phyloP scores from a whole-genome alignment of 768 basidiomycete genomes.

The Mycena latifolia region DNA sequence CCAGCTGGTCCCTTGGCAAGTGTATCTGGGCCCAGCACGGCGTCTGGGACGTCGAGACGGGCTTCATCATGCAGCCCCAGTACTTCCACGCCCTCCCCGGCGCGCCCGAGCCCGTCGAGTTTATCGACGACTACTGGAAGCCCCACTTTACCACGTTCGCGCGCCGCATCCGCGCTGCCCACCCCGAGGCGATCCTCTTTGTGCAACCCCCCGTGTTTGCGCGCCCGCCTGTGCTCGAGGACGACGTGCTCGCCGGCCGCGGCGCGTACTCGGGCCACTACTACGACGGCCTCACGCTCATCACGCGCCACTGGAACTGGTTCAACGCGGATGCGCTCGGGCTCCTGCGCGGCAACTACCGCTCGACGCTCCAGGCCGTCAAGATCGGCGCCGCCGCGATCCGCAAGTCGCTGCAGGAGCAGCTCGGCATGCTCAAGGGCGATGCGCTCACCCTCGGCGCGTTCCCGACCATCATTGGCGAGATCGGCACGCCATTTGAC shows the following conservation, averaged over 20 bases:
- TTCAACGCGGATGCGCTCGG: conserved; percentile 97
- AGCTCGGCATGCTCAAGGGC: conserved; percentile 81
- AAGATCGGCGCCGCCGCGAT: conserved; percentile 89
- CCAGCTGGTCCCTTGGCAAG: conserved; percentile 78
- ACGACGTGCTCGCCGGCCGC: conserved; percentile 72
- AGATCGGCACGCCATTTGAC: conserved; percentile 96
- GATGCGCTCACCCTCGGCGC: conserved; percentile 76
- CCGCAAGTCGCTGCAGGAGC: conserved; percentile 82
- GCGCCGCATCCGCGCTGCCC: conserved; percentile 69
- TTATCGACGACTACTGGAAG: conserved; percentile 84
- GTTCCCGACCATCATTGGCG: conserved; percentile 94
- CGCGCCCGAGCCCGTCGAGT: conserved; percentile 65
- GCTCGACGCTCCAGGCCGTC: conserved; percentile 74
- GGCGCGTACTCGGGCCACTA: conserved; percentile 87
- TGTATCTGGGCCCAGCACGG: conserved; percentile 92
- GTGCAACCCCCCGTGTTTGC: conserved; percentile 94
- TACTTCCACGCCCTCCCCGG: conserved; percentile 75
- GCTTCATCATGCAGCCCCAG: conserved; percentile 73
- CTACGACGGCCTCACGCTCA: conserved; percentile 94
- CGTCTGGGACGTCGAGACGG: conserved; percentile 86
- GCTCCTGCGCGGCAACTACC: conserved; percentile 87
- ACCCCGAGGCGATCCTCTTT: conserved; percentile 90
- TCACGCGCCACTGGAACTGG: conserved; percentile 95
- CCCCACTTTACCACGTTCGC: conserved; percentile 74
- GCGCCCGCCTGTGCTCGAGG: conserved; percentile 72